These are phyloP conservation scores for Croton setiger DNA, from an alignment of 441 rosid species.

Conservation along the genomic window DNA sequence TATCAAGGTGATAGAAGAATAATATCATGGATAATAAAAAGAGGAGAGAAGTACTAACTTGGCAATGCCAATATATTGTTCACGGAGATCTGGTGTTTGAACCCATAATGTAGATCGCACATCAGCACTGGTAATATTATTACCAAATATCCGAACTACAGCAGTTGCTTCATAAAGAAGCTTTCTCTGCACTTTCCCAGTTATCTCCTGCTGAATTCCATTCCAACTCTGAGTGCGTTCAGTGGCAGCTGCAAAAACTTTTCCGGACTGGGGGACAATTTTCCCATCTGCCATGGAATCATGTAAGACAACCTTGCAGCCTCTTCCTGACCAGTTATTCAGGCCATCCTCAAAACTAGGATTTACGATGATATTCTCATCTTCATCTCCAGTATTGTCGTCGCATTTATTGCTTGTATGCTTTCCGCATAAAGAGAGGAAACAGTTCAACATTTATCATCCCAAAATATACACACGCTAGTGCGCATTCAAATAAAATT, in stretches of 20 bases:
- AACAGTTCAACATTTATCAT: slow-evolving; percentile 11
- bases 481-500: too few species aligned
- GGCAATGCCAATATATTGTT: slow-evolving; percentile 65
- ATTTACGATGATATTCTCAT: slow-evolving; percentile 62
- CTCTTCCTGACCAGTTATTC: slow-evolving; percentile 87
- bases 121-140: slow-evolving; percentile 47
- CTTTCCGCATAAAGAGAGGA: slow-evolving; percentile 26
- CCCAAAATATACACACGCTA: neutral
- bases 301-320: slow-evolving; percentile 60
- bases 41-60: slow-evolving; percentile 43
- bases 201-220: slow-evolving; percentile 89
- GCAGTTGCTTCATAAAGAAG: slow-evolving; percentile 66
- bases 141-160: slow-evolving; percentile 65
- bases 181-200: slow-evolving; percentile 65
- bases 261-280: slow-evolving; percentile 60
- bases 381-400: slow-evolving; percentile 29
- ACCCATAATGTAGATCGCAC: slow-evolving; percentile 77
- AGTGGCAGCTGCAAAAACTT: slow-evolving; percentile 70
- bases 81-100: slow-evolving; percentile 60
- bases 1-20: neutral
- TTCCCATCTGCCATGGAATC: slow-evolving; percentile 74
- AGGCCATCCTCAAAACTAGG: slow-evolving; percentile 77
- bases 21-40: slow-evolving; percentile 10
- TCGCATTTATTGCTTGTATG: slow-evolving; percentile 24
- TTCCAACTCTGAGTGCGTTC: slow-evolving; percentile 86